Base-by-base conservation (phyloP, 495 filamentous ascomycete genomes). In the Daldinia vernicosa region DNA sequence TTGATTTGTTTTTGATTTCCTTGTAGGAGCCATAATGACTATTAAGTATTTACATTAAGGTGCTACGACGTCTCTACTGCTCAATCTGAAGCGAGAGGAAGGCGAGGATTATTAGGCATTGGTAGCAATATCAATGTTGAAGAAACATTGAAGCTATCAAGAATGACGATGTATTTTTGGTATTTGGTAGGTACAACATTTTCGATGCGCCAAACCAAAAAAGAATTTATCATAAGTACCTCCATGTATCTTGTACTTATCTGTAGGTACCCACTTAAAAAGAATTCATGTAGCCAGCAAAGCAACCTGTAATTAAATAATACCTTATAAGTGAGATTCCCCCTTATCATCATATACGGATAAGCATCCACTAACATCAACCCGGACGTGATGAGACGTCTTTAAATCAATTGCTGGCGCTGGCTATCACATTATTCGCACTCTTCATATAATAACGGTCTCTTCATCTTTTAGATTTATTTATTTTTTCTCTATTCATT, bases 1-100 rank as follows among this genome's bases (percentile, higher is more conserved):
- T n/a, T 77, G 78, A 4, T 78, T 69, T 6, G 71, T 61, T 47
- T 81, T 84, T 22, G 81, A 79, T 66, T 83, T 83, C 57, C 80
- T 74, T 40, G 79, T 64, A 30, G 79, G 81, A 6, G 83, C 80
- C 84, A 86, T 86, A 64, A 30, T 32, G 37, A 52, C 24, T 27
- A 53, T 64, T 33, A 3, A n/a, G 27, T 19, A 32, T 60, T 27
- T 54, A 24, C 26, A 30, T 26, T 7, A 12, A 55, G 14, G 8
- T 22, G n/a, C 3, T 45, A 9, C 6, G n/a, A 2, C 5, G 6
- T 45, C 40, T 8, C 6, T 45, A 45, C n/a, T 7, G 17, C n/a
- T 8, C 9, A 19, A 7, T 19, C 17, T 45, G 9, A 45, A 7
- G 40, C 40, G 47, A 15, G 4, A 52, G 0, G 50, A 15, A 52